A percentile compares a stretch with the other conserved stretches of the same genome.
These are phyloP conservation scores for Clonostachys byssicola DNA, from an alignment of 2,329 filamentous ascomycete genomes.

Conservation along the genomic window DNA sequence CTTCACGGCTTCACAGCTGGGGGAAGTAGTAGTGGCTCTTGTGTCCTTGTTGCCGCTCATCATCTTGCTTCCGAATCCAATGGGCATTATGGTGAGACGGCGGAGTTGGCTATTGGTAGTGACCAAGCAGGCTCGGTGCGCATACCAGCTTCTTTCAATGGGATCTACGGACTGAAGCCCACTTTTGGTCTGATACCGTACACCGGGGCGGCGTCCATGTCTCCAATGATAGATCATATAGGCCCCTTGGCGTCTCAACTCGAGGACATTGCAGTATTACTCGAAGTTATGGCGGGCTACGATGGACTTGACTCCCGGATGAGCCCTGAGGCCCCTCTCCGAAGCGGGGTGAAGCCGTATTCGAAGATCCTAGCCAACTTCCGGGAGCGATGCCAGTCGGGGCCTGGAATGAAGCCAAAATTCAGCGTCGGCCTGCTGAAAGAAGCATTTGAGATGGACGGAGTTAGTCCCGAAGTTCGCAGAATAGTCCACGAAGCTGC, in stretches of 20 bases:
- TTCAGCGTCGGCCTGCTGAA: slow-evolving; percentile 29
- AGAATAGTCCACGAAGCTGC: slow-evolving; percentile 28
- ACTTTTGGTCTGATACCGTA: slow-evolving; percentile 37
- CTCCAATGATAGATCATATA: slow-evolving; percentile 36
- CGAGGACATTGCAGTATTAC: slow-evolving; percentile 29
- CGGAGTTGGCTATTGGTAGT: slow-evolving; percentile 18
- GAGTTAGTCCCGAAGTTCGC: slow-evolving; percentile 30
- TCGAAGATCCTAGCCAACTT: slow-evolving; percentile 6
- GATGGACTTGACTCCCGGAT: slow-evolving; percentile 37
- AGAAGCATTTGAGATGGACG: slow-evolving; percentile 33
- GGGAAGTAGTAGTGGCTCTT: slow-evolving; percentile 23
- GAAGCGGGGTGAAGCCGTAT: slow-evolving; percentile 27
- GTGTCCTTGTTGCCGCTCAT: slow-evolving; percentile 16
- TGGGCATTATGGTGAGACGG: slow-evolving; percentile 6
- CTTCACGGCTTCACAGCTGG: slow-evolving; percentile 16
- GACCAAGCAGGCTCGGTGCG: slow-evolving; percentile 24
- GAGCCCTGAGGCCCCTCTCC: slow-evolving; percentile 29
- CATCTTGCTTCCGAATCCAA: neutral
- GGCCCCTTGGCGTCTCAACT: slow-evolving; percentile 34
- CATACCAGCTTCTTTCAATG: slow-evolving; percentile 20
- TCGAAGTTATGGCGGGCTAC: slow-evolving; percentile 34
- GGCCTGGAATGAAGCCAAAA: no score
- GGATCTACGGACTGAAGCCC: slow-evolving; percentile 29
- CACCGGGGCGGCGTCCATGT: slow-evolving; percentile 30
- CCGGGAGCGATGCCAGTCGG: neutral